These are phyloP conservation scores for Diaporthe citrichinensis DNA, from an alignment of 2,329 filamentous ascomycete genomes.

Conservation along the genomic window DNA sequence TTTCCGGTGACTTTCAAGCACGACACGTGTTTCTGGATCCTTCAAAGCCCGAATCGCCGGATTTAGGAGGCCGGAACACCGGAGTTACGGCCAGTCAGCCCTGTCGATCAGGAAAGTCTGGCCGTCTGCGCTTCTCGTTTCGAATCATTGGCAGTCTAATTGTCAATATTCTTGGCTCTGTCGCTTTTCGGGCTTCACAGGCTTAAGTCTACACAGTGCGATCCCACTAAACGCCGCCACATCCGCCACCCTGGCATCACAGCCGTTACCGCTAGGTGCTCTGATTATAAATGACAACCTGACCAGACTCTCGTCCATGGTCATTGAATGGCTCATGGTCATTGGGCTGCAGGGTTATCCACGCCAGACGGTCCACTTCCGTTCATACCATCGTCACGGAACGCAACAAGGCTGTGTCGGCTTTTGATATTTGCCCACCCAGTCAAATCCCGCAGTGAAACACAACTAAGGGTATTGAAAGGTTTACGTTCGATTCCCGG, in stretches of 20 bases:
- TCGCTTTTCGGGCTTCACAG: constrained; percentile 22
- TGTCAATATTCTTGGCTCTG: constrained; percentile 6
- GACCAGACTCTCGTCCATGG: constrained; percentile 47
- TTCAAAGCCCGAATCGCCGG: constrained; percentile 1
- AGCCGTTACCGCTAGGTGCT: constrained; percentile 56
- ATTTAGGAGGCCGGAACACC: neutral
- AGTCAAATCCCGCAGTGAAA: constrained; percentile 51
- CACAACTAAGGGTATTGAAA: constrained; percentile 60
- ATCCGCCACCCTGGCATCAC: constrained; percentile 56
- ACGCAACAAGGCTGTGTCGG: too few species aligned
- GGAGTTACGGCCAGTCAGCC: neutral
- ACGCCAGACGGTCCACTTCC: constrained; percentile 46
- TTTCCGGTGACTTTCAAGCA: neutral
- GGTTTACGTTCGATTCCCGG: constrained; percentile 52
- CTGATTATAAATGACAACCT: constrained; percentile 61
- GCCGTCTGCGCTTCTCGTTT: too few species aligned
- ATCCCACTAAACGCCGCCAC: constrained; percentile 43
- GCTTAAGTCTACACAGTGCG: neutral
- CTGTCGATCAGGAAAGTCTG: neutral
- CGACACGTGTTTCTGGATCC: neutral
- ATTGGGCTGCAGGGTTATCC: constrained; percentile 65
- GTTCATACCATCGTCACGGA: neutral
- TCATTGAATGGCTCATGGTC: constrained; percentile 59
- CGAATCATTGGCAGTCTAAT: neutral
- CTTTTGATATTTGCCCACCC: neutral